Base-by-base conservation (phyloP, 2,329 filamentous ascomycete species). In the Didymella glomerata region DNA sequence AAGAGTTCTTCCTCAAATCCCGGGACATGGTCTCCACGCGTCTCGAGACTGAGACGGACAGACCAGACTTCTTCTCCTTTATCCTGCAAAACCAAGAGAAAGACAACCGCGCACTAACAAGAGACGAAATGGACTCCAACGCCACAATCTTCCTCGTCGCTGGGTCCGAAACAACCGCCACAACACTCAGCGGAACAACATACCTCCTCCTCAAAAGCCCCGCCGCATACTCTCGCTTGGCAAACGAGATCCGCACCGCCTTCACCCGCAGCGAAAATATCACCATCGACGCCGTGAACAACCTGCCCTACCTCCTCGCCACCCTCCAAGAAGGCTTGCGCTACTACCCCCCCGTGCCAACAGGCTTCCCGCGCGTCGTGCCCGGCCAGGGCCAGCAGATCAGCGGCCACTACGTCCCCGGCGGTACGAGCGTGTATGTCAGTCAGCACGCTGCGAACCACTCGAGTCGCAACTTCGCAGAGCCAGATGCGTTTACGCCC, bases 151-250 rank as follows among this genome's bases (percentile, higher is more conserved):
- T 81, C 38, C 68, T 81, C 6, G 55, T 76, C 2, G 81, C 78
- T 0, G 82, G 81, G 0, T 77, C 74, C 4, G 81, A 83, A 53
- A 83, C 82, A 0, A 83, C 80, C 0, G 81, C 81, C 0, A 81
- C 81, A 0, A 66, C 77, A 2, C 67, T 84, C 2, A 68, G 74
- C 0, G 81, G 81, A 1, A 67, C 73, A 0, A 80, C 79, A 0
- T 83, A 76, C 51, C 70, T 79, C 0, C 69, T 85, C 0, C 65
- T 80, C 22, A 59, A 45, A 18, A 55, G 75, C 38, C 53, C 58
- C 0, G 40, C 46, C 0, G 50, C 51, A 0, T 70, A 71, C 49
- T 47, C 49, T 0, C 73, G 69, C 27, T 46, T 75, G 0, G 62
- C 61, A 0, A 41, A 56, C 14, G 69, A 74, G 32, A 66, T 76